phyloP scores from a whole-genome alignment of 306 rosid species.

The Lupinus albus region DNA sequence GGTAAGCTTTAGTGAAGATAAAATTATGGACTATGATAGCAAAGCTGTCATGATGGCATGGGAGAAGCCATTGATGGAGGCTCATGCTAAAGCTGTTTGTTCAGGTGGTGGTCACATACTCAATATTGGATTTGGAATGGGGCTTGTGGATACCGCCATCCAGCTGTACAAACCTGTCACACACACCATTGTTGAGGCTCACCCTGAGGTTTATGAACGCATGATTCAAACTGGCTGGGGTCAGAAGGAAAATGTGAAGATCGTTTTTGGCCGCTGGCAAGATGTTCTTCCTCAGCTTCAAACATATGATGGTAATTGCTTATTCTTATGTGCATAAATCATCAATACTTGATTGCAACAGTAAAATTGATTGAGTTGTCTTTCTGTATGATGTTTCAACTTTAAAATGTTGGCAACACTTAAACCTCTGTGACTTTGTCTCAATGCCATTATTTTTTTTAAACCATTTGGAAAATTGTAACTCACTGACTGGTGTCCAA shows the following conservation, averaged over 20 bases:
- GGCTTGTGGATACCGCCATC: constrained; percentile 87
- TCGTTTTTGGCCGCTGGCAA: constrained; percentile 87
- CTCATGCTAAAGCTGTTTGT: constrained; percentile 93
- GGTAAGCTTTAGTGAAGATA: constrained; percentile 82
- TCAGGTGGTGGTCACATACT: constrained; percentile 79
- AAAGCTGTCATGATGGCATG: constrained; percentile 98
- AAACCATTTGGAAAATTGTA: neutral
- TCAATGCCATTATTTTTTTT: neutral
- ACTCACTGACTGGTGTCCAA: neutral
- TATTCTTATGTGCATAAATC: constrained; percentile 24
- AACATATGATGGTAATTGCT: constrained; percentile 72
- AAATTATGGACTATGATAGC: constrained; percentile 77
- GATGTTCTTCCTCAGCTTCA: constrained; percentile 73
- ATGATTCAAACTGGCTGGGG: constrained; percentile 74
- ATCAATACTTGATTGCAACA: neutral
- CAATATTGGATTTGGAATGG: constrained; percentile 94
- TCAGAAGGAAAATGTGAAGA: constrained; percentile 66
- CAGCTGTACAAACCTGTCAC: constrained; percentile 68
- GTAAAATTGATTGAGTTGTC: constrained; percentile 7
- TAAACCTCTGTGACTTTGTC: neutral
- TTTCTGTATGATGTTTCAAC: constrained; percentile 11
- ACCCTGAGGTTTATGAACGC: constrained; percentile 76
- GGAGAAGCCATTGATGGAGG: constrained; percentile 98
- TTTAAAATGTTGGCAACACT: neutral
- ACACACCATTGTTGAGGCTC: constrained; percentile 92